These are phyloP conservation scores for Alternaria arbusti DNA, from an alignment of 2,329 filamentous ascomycete species.

Conservation along the genomic window DNA sequence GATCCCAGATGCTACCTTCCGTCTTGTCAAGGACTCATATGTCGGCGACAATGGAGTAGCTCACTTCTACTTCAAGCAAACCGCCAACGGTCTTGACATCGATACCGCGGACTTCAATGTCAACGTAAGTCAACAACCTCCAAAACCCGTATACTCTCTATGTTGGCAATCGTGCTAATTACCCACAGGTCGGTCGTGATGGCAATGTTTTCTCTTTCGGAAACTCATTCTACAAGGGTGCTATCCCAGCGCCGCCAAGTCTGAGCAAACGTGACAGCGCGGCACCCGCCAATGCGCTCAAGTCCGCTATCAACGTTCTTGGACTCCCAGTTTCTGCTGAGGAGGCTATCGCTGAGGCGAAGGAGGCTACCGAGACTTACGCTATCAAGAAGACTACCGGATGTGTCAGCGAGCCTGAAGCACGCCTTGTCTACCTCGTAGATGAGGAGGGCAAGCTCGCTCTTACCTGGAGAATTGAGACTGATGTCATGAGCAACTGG, in stretches of 20 bases:
- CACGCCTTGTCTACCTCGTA: conserved; percentile 62
- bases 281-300: conserved; percentile 54
- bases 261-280: conserved; percentile 52
- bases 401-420: conserved; percentile 60
- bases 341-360: conserved; percentile 50
- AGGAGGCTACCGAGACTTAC: conserved; percentile 47
- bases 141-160: background rate
- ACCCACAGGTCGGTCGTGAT: conserved; percentile 55
- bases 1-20: conserved; percentile 53
- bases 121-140: conserved; percentile 55
- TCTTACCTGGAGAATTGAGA: conserved; percentile 65
- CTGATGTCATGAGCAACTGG: conserved; percentile 64
- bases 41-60: conserved; percentile 62
- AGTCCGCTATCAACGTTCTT: conserved; percentile 50
- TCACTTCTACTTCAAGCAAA: conserved; percentile 67
- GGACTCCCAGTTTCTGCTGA: conserved; percentile 52
- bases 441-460: conserved; percentile 56
- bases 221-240: conserved; percentile 57
- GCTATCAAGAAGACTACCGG: conserved; percentile 58
- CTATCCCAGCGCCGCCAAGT: conserved; percentile 47
- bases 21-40: conserved; percentile 61
- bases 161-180: background rate
- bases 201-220: conserved; percentile 65
- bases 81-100: conserved; percentile 63
- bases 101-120: conserved; percentile 68